Percentiles rank a stretch among this genome's conserved stretches.
phyloP scores from a whole-genome alignment of 2,329 filamentous ascomycete genomes.

The Xylaria sp. region DNA sequence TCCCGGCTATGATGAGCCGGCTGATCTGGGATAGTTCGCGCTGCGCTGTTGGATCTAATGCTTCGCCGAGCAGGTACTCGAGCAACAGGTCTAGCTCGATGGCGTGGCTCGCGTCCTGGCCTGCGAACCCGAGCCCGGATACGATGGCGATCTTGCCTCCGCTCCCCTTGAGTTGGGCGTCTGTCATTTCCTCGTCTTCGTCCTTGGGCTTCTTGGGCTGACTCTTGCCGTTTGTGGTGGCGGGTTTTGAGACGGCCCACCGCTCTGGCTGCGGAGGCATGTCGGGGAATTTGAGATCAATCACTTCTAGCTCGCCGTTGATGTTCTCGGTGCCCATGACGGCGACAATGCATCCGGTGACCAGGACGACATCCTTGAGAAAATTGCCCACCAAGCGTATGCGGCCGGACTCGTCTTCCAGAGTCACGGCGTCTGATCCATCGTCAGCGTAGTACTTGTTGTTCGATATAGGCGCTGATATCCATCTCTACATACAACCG shows the following conservation, averaged over 20 bases:
- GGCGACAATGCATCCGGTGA: slow-evolving; percentile 94
- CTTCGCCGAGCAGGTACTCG: slow-evolving; percentile 90
- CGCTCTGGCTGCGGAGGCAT: slow-evolving; percentile 82
- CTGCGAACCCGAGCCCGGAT: slow-evolving; percentile 86
- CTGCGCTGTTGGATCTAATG: slow-evolving; percentile 69
- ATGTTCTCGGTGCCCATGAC: slow-evolving; percentile 93
- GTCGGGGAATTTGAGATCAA: slow-evolving; percentile 90
- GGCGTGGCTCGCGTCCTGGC: slow-evolving; percentile 75
- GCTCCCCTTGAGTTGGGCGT: slow-evolving; percentile 48
- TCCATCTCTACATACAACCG: slow-evolving; percentile 74
- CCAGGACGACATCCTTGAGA: slow-evolving; percentile 75
- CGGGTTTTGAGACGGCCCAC: slow-evolving; percentile 74
- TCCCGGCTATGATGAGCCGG: slow-evolving; percentile 89
- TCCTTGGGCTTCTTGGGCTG: slow-evolving; percentile 53
- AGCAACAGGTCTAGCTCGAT: slow-evolving; percentile 80
- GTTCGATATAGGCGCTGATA: slow-evolving; percentile 80
- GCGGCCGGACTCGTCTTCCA: slow-evolving; percentile 95
- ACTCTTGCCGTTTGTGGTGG: slow-evolving; percentile 39
- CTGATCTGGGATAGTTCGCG: slow-evolving; percentile 73
- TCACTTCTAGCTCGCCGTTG: slow-evolving; percentile 90
- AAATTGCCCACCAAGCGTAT: slow-evolving; percentile 79
- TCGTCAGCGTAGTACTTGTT: slow-evolving; percentile 78
- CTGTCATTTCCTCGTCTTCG: slow-evolving; percentile 68
- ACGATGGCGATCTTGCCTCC: slow-evolving; percentile 79
- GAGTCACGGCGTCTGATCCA: slow-evolving; percentile 75